Base-by-base conservation (phyloP, 2,329 filamentous ascomycete genomes). In the Aaosphaeria arxii region DNA sequence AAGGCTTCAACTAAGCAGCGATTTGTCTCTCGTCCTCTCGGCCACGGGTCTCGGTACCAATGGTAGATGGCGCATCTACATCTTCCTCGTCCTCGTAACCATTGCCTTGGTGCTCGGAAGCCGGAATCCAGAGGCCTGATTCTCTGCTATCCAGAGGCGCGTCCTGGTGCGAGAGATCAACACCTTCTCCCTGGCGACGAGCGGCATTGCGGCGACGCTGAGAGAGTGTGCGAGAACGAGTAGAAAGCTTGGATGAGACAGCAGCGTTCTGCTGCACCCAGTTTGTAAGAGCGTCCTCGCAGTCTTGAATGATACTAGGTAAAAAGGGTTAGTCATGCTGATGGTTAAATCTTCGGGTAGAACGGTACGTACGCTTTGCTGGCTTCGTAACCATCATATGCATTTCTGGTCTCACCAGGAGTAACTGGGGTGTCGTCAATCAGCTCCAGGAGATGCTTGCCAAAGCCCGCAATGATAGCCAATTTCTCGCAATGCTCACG, bases 401-500 rank as follows among this genome's bases (percentile, higher is more conserved):
- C 91, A 45, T 89, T 84, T 55, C 94, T 88, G 17, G 92, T 97
- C 80, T 99, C 94, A 60, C 94, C 94, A 28, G 94, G 94, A 5
- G 94, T 99, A 47, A 99, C 94, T 2, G 94, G 94, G 5, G 89
- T 95, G 69, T 99, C 94, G 67, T 99, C 94, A 57, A 99, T 86
- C 42, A 99, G 82, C 73, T 97, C 91, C 40, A 99, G 82, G n/a
- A 99, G 82, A 71, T 99, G 94, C 80, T 97, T 99, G 66, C 94
- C 94, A 71, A 90, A 99, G 51, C 92, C 91, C 38, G 94, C 94
- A 66, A 99, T 96, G 69, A 99, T 95, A 66, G 94, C 94, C 28
- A 97, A 83, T 80, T 99, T 99, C 76, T 99, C 94, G 72, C 88
- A 94, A 76, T 97, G 94, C 78, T 99, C 94, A 52, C 90, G 89